phyloP scores from a whole-genome alignment of 331 rosid species.

The Saraca asoca region DNA sequence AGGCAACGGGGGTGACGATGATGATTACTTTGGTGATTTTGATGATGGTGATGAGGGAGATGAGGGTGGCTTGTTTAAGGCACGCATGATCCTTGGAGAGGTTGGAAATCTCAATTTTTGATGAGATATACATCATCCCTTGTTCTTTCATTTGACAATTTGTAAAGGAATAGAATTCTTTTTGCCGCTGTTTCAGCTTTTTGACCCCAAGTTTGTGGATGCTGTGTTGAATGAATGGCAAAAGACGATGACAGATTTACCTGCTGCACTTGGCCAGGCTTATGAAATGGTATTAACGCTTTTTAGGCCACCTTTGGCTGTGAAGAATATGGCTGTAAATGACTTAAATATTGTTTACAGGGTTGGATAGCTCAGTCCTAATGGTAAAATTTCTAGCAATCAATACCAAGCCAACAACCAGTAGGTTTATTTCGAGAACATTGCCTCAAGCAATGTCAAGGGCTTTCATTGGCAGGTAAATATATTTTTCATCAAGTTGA shows the following conservation, averaged over 20 bases:
- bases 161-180: slow-evolving; percentile 13
- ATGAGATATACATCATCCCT: background rate
- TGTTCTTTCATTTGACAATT: slow-evolving; percentile 31
- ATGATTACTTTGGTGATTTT: slow-evolving; percentile 91
- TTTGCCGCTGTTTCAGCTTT: slow-evolving; percentile 62
- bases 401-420: slow-evolving; percentile 89
- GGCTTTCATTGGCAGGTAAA: slow-evolving; percentile 94
- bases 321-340: slow-evolving; percentile 28
- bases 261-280: slow-evolving; percentile 97
- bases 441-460: slow-evolving; percentile 85
- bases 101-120: slow-evolving; percentile 46
- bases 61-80: slow-evolving; percentile 91
- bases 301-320: slow-evolving; percentile 33
- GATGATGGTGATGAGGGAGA: slow-evolving; percentile 98
- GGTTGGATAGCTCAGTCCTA: slow-evolving; percentile 95
- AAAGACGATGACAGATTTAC: slow-evolving; percentile 87
- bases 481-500: slow-evolving; percentile 34
- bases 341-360: slow-evolving; percentile 50
- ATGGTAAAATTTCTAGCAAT: slow-evolving; percentile 83
- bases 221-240: slow-evolving; percentile 97
- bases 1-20: slow-evolving; percentile 99
- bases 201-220: slow-evolving; percentile 93
- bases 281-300: slow-evolving; percentile 78
- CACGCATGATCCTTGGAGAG: slow-evolving; percentile 84
- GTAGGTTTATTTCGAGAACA: slow-evolving; percentile 72